Base-by-base conservation (phyloP, 2,329 filamentous ascomycete species). In the Beauveria sp. region DNA sequence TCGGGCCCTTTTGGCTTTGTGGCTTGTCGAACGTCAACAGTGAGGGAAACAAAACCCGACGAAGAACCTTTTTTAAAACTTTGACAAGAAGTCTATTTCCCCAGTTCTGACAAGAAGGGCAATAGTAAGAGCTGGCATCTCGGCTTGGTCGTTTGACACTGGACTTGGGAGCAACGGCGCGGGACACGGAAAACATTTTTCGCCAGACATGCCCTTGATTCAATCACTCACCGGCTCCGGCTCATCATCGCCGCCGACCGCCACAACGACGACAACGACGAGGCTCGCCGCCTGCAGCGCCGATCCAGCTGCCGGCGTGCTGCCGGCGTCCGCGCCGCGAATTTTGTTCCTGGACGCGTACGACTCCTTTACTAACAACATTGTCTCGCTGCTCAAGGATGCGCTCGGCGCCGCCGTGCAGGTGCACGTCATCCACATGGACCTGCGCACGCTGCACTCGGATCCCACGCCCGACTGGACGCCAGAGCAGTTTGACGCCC, bases 351-450 rank as follows among this genome's bases (percentile, higher is more conserved):
- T 99, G 66, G 94, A 97, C 73, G 92, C 93, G 64, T 96, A 96
- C 75, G 94, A 99, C 77, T 97, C 92, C 47, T 99, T 97, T 75
- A 91, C 92, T 60, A 92, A 96, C 76, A 97, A 97, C 76, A 94
- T 97, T 68, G 86, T 96, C 58, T 87, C 90, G 6, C 83, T 96
- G 40, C 80, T 97, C 52, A 83, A 88, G 67, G 85, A 87, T 4
- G 80, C 84, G 3, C 80, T 96, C 9, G 76, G 81, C 62, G 88
- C 84, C 22, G 79, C 86, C 18, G 87, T 96, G 40, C 83, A 83
- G 51, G 83, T 72, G 16, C 66, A 73, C 47, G 70, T 76, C 46
- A 65, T 75, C 59, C 71, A 70, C 61, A 75, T 76, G 63, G 72
- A 75, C 62, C 65, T 75, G 34, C 67, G 68, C 52, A 70, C 89